Evolutionary conservation across 192 early-diverging fungal species (phyloP), one percentile per base, ranked within the genome.

Genomic region (Coemansia aciculifera): DNA sequence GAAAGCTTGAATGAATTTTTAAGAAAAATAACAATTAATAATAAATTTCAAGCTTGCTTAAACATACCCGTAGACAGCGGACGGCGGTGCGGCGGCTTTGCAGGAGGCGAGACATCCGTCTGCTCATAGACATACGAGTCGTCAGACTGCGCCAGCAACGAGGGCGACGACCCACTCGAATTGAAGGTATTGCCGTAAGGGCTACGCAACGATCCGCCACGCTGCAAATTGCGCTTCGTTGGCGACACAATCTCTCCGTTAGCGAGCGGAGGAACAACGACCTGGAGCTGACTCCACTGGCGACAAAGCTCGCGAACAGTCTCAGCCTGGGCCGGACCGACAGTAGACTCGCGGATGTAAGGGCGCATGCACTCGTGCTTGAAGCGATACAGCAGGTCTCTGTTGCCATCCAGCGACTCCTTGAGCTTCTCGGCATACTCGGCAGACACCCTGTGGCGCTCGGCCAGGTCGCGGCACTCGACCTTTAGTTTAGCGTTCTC

Each of bases 261-360:
- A 34, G 11, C 13, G 7, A 46, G 37, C 3, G 66, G 21, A n/a
- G 74, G 74, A 57, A 73, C 64, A 61, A 72, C 60, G 15, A 72
- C 65, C 51, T 73, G 70, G 51, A 74, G 64, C 71, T 76, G 70
- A 68, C 74, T 74, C 79, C 79, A 82, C 66, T 73, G 68, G 29
- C 68, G 71, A 66, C 71, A 52, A 9, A 66, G 51, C 17, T 71
- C 68, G 54, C 59, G 63, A n/a, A 74, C 74, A 1, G 62, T n/a
- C 54, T 82, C 79, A 0, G 75, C 71, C 65, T 72, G 64, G 0
- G 72, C 63, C 9, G 74, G 66, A 9, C 59, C 75, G 10, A 74
- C 74, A 21, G 74, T 77, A 15, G 72, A 62, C 59, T 82, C 79
- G 17, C 79, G 79, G 36, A 77, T 29, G 11, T 39, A 49, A 23